Evolutionary conservation across 306 rosid genomes (phyloP).

Genomic region (Inga laurina): DNA sequence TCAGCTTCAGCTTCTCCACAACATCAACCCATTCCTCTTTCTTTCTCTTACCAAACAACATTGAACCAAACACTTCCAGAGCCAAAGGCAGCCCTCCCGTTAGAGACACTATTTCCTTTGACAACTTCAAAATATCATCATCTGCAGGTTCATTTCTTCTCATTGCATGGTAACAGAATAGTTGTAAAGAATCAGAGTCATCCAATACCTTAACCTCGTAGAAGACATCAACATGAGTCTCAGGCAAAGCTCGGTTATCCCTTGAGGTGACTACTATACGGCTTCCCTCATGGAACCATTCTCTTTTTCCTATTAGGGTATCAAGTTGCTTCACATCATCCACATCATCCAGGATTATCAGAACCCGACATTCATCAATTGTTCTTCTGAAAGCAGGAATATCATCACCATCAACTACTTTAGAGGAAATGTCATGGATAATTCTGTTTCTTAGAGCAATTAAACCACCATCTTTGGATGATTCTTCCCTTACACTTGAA

Average conservation of each 20-base stretch:
- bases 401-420: background rate
- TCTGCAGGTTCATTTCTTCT: slow-evolving; percentile 46
- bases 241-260: slow-evolving; percentile 31
- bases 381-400: slow-evolving; percentile 17
- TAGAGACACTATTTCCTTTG: slow-evolving; percentile 49
- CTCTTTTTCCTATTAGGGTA: slow-evolving; percentile 37
- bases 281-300: slow-evolving; percentile 63
- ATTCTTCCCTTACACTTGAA: slow-evolving; percentile 47
- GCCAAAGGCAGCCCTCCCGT: slow-evolving; percentile 73
- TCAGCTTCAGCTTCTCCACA: slow-evolving; percentile 37
- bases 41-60: slow-evolving; percentile 50
- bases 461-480: slow-evolving; percentile 41
- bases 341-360: slow-evolving; percentile 68
- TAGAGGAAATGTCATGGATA: slow-evolving; percentile 27
- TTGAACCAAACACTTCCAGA: slow-evolving; percentile 66
- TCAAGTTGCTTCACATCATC: slow-evolving; percentile 45
- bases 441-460: slow-evolving; percentile 45
- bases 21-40: slow-evolving; percentile 54
- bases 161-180: slow-evolving; percentile 63
- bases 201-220: slow-evolving; percentile 55
- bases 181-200: slow-evolving; percentile 35
- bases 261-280: slow-evolving; percentile 60
- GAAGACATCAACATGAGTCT: slow-evolving; percentile 10
- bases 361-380: slow-evolving; percentile 38
- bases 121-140: slow-evolving; percentile 1